A percentile compares a stretch with the other conserved stretches of the same genome.
Conservation (phyloP, 164 flowering plant genomes). For the Tinospora cordifolia region DNA sequence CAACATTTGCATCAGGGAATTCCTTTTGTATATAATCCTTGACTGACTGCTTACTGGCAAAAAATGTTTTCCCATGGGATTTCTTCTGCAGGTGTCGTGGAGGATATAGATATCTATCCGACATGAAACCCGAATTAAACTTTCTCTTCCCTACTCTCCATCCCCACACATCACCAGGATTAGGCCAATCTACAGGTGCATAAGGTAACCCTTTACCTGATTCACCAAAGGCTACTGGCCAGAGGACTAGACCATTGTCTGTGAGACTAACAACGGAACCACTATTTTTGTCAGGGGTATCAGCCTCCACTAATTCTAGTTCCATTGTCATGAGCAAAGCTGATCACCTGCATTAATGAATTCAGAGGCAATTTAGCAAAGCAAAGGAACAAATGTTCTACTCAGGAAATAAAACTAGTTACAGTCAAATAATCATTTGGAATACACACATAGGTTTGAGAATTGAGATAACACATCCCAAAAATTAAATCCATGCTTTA, state of each 20-base stretch:
- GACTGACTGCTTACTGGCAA: constrained; percentile 56
- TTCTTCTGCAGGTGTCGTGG: constrained; percentile 33
- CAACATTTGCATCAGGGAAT: constrained; percentile 45
- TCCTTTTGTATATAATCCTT: constrained; percentile 30
- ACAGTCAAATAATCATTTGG: too few species aligned
- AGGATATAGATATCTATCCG: constrained; percentile 56
- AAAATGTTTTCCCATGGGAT: constrained; percentile 12
- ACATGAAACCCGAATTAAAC: constrained; percentile 32
- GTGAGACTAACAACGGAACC: constrained; percentile 5
- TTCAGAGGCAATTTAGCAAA: constrained; percentile 9
- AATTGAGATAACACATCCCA: too few species aligned
- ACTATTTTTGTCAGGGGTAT: constrained; percentile 24
- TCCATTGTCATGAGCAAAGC: constrained; percentile 1
- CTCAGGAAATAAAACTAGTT: not conserved
- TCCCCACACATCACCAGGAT: constrained; percentile 66
- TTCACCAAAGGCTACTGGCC: constrained; percentile 34
- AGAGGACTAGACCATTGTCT: constrained; percentile 26
- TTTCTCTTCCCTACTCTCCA: constrained; percentile 80
- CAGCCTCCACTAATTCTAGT: constrained; percentile 31
- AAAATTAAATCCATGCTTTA: too few species aligned
- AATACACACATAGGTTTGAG: too few species aligned
- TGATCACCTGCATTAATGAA: not conserved
- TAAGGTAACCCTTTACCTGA: constrained; percentile 73
- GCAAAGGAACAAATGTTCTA: not conserved
- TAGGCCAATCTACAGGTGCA: constrained; percentile 82